Conservation (phyloP, 805 yeast genomes). For the Candida loeiensis region DNA sequence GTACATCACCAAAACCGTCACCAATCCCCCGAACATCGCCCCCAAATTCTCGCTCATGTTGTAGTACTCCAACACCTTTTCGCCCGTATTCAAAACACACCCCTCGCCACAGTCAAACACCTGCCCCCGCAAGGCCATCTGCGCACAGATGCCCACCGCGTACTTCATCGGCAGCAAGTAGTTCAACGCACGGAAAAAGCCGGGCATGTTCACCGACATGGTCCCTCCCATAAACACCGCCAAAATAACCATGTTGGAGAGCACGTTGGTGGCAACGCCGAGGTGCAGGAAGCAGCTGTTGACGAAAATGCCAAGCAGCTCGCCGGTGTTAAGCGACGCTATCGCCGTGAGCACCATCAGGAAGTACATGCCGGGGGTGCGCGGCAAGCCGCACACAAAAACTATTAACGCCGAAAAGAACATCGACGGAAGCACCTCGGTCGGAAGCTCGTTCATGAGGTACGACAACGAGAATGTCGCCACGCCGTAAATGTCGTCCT, state of each 20-base stretch:
- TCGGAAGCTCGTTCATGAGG: conserved; percentile 23
- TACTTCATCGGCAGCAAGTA: conserved; percentile 24
- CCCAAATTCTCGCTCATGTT: conserved; percentile 37
- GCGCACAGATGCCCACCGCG: conserved; percentile 22
- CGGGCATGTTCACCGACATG: conserved; percentile 28
- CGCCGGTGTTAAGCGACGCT: conserved; percentile 22
- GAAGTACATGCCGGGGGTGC: conserved; percentile 23
- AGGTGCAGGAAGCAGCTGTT: conserved; percentile 22
- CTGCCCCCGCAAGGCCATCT: conserved; percentile 18
- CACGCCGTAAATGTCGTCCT: conserved; percentile 23
- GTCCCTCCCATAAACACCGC: conserved; percentile 30
- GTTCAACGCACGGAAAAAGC: conserved; percentile 22
- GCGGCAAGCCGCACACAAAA: conserved; percentile 22
- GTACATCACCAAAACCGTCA: conserved; percentile 41
- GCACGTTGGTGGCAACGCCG: conserved; percentile 23
- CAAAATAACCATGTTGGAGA: conserved; percentile 17
- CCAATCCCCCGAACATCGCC: conserved; percentile 36
- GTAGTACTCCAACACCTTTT: conserved; percentile 52
- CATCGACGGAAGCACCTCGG: conserved; percentile 20
- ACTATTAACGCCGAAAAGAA: conserved; percentile 21
- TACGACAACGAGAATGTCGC: conserved; percentile 20
- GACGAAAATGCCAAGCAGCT: conserved; percentile 25
- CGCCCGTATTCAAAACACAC: conserved; percentile 53
- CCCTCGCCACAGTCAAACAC: conserved; percentile 22
- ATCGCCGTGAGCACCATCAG: conserved; percentile 16